Conservation (phyloP, 768 basidiomycete species). For the Cystobasidium tubakii region DNA sequence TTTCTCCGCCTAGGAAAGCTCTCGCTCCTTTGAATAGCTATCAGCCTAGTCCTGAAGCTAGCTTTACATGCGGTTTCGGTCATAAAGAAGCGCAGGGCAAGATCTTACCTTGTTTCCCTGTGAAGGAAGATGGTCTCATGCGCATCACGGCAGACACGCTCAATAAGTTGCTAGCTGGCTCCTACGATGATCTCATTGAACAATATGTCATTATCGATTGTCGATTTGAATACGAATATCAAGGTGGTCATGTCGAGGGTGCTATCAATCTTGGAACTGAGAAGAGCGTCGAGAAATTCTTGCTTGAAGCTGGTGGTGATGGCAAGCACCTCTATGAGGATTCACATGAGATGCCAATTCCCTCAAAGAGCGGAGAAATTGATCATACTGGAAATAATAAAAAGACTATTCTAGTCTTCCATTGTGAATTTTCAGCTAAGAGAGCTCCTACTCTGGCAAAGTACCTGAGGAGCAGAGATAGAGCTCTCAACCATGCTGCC, state of each 20-base stretch:
- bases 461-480: conserved; percentile 82
- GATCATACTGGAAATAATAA: conserved; percentile 50
- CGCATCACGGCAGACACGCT: conserved; percentile 78
- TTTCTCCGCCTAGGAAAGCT: conserved; percentile 20
- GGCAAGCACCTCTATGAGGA: conserved; percentile 42
- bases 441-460: conserved; percentile 97
- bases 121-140: conserved; percentile 92
- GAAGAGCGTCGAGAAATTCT: conserved; percentile 67
- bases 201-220: conserved; percentile 84
- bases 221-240: conserved; percentile 93
- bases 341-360: conserved; percentile 54
- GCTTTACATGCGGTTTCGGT: conserved; percentile 31
- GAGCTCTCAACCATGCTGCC: conserved; percentile 70
- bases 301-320: conserved; percentile 55
- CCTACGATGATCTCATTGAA: conserved; percentile 61
- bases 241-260: conserved; percentile 84
- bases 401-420: conserved; percentile 89
- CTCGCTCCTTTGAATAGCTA: conserved; percentile 16
- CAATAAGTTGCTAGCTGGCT: conserved; percentile 69
- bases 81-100: conserved; percentile 73
- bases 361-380: conserved; percentile 61
- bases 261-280: conserved; percentile 87
- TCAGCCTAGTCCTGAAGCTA: conserved; percentile 27
- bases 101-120: conserved; percentile 84
- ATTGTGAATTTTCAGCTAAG: conserved; percentile 95